Evolutionary conservation across 1,139 yeast genomes (phyloP), one percentile per base, ranked within the genome.

Genomic region (Suhomyces atakaporum): DNA sequence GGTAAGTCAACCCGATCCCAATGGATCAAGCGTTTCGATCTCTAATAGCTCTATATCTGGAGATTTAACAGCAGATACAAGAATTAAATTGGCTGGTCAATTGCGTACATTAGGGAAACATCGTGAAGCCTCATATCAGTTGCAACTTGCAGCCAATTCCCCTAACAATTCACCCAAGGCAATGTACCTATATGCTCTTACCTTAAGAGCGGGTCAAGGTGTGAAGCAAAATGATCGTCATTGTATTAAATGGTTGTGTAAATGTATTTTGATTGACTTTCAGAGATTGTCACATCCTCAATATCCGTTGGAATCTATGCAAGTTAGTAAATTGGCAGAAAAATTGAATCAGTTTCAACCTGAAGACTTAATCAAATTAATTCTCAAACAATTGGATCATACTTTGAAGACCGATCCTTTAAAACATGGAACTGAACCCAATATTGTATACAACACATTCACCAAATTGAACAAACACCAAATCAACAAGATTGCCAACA

Each of bases 161-260:
- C 88, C 89, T 2, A 73, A 75, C 46, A 70, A 69, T 46, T 78
- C 81, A 29, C 65, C 71, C 1, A 55, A 56, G 36, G 95, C 92
- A 1, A 84, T 80, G 84, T 71, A 80, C 31, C 57, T 83, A 25
- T 85, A 84, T 54, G 87, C 90, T 0, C 60, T 83, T 47, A 84
- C 92, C 0, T 60, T 85, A 21, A 66, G 84, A 38, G 68, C 75
- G 39, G 95, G 94, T 1, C 81, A 81, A 60, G 95, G 95, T 0
- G 79, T 82, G 11, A 70, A 77, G 19, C 75, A 72, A 41, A 82
- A 82, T 53, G 75, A 77, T 30, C 52, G 62, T 10, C 76, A 73
- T 37, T 77, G 89, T 1, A 66, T 82, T 29, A 63, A 69, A 40
- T 84, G 89, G 86, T 64, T 86, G 4, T 71, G 77, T 45, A 62